A percentile compares a stretch with the other conserved stretches of the same genome.
These are phyloP conservation scores for Metschnikowia cerradonensis DNA, from an alignment of 805 yeast species.

Conservation along the genomic window DNA sequence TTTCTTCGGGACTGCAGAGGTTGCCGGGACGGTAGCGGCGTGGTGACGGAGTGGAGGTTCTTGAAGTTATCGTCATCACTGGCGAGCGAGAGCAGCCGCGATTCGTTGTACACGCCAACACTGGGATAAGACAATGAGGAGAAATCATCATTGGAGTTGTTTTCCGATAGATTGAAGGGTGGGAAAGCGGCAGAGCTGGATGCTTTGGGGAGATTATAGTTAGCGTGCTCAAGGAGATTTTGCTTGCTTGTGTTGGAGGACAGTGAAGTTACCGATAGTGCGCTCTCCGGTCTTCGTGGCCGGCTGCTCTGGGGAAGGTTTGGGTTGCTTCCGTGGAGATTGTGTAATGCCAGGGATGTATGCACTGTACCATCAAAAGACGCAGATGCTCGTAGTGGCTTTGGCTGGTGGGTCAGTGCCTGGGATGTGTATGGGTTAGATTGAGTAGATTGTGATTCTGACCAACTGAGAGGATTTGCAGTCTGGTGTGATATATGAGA, in stretches of 20 bases:
- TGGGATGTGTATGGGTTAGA: not conserved
- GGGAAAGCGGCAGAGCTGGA: conserved; percentile 17
- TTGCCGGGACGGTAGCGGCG: conserved; percentile 17
- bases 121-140: conserved; percentile 6
- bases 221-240: conserved; percentile 13
- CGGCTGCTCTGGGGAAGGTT: conserved; percentile 15
- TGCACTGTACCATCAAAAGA: conserved; percentile 2
- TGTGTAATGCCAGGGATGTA: not conserved
- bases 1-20: conserved; percentile 16
- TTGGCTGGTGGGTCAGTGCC: conserved; percentile 2
- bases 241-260: conserved; percentile 25
- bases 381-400: conserved; percentile 5
- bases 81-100: conserved; percentile 13
- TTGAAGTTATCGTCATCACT: conserved; percentile 15
- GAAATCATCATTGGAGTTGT: conserved; percentile 17
- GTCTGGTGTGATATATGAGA: not conserved
- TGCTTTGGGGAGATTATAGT: conserved; percentile 12
- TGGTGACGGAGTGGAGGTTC: conserved; percentile 5
- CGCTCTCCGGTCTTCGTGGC: conserved; percentile 39
- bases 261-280: conserved; percentile 35
- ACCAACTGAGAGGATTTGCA: not conserved
- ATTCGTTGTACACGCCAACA: conserved; percentile 11
- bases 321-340: conserved; percentile 12
- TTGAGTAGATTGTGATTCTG: conserved; percentile 2
- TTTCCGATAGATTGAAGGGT: conserved; percentile 14